A percentile compares a stretch with the other conserved stretches of the same genome.
These are phyloP conservation scores for Beauveria asiatica DNA, from an alignment of 2,329 filamentous ascomycete species.

Conservation along the genomic window DNA sequence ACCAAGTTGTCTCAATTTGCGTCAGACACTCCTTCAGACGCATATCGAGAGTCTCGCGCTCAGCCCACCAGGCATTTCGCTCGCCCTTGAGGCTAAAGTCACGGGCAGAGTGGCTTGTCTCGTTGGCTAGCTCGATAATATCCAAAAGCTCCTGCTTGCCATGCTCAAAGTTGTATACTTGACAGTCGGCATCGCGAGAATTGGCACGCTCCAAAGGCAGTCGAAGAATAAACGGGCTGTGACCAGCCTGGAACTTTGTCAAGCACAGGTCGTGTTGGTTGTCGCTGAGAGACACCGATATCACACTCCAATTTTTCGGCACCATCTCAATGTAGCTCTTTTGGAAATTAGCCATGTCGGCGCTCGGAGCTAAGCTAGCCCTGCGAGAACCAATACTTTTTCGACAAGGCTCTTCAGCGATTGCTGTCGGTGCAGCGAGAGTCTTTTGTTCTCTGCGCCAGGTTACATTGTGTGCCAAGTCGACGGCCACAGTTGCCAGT, in stretches of 20 bases:
- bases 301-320: conserved; percentile 71
- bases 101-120: conserved; percentile 65
- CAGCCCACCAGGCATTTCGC: conserved; percentile 81
- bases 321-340: conserved; percentile 78
- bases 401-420: conserved; percentile 20
- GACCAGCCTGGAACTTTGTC: conserved; percentile 69
- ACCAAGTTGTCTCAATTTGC: conserved; percentile 87
- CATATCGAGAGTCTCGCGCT: conserved; percentile 70
- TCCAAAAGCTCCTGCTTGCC: conserved; percentile 73
- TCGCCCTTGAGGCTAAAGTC: conserved; percentile 67
- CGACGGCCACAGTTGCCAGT: conserved; percentile 55
- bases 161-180: conserved; percentile 75
- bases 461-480: conserved; percentile 62
- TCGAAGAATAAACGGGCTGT: conserved; percentile 76
- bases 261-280: conserved; percentile 78
- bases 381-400: conserved; percentile 22
- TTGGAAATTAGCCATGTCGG: conserved; percentile 59
- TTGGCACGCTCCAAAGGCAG: conserved; percentile 77
- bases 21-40: conserved; percentile 69
- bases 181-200: conserved; percentile 66
- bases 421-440: conserved; percentile 18
- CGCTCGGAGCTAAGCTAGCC: conserved; percentile 36
- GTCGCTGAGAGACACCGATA: conserved; percentile 80
- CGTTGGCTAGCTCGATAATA: conserved; percentile 74
- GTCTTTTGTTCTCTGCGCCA: conserved; percentile 56